These are phyloP conservation scores for Trichoderma lentiforme DNA, from an alignment of 2,329 filamentous ascomycete species.

Conservation along the genomic window DNA sequence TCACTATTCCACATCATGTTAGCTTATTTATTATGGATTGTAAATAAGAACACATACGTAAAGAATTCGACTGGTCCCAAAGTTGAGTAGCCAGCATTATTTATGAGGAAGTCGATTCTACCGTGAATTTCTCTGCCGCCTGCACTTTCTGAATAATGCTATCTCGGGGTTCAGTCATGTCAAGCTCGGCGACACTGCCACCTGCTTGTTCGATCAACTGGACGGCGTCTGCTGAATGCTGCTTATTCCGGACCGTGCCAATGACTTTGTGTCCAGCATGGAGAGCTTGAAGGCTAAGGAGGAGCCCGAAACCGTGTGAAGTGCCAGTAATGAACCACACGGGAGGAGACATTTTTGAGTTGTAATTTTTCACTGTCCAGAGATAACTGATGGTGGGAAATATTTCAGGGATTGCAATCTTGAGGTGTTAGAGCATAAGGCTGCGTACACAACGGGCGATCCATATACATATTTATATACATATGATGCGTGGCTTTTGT, in stretches of 20 bases:
- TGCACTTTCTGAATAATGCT: neutral
- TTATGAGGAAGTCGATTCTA: neutral
- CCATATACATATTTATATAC: neutral
- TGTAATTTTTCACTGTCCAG: neutral
- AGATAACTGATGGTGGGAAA: too few relatives aligned
- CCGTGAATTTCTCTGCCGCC: neutral
- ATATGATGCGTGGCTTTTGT: neutral
- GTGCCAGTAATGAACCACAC: neutral
- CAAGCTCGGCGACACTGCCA: neutral
- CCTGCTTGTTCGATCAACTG: neutral
- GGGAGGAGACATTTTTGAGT: neutral
- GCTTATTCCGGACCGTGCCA: neutral
- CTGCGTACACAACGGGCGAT: neutral
- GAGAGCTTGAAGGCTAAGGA: neutral
- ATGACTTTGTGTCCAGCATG: neutral
- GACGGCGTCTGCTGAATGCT: neutral
- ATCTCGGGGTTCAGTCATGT: neutral
- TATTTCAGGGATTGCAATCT: neutral
- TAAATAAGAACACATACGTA: neutral
- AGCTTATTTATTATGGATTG: neutral
- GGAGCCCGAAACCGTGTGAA: neutral
- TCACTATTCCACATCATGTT: neutral
- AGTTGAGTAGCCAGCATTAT: neutral
- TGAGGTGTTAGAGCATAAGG: neutral
- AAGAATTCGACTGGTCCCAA: neutral